Percentiles rank a stretch among this genome's conserved stretches.
phyloP scores from a whole-genome alignment of 164 flowering plant species.

The Nelumbo lutea region DNA sequence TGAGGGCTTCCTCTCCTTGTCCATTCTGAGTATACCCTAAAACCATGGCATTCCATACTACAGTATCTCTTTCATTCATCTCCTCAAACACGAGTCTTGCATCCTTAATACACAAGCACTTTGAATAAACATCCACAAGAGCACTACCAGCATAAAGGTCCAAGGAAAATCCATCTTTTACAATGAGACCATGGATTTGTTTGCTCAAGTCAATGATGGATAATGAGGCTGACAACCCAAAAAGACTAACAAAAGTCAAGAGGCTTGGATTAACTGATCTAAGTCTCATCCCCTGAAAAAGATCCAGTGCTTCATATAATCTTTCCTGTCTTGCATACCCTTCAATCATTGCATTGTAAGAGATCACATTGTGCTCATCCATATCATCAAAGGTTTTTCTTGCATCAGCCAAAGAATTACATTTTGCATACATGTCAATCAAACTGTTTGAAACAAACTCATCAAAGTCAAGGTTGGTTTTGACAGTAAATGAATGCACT shows the following conservation, averaged over 20 bases:
- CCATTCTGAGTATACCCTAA: constrained; percentile 51
- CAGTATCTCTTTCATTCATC: constrained; percentile 56
- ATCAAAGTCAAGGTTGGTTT: constrained; percentile 49
- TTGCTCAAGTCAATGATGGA: constrained; percentile 38
- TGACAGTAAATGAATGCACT: constrained; percentile 57
- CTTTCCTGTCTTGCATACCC: constrained; percentile 49
- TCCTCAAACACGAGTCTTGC: constrained; percentile 60
- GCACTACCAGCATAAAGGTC: constrained; percentile 59
- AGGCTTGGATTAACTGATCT: constrained; percentile 34
- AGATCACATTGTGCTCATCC: constrained; percentile 34
- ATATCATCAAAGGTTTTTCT: constrained; percentile 41
- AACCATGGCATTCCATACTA: constrained; percentile 77
- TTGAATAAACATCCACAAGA: constrained; percentile 68
- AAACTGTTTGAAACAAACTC: constrained; percentile 57
- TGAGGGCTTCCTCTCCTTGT: constrained; percentile 55
- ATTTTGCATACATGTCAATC: constrained; percentile 73
- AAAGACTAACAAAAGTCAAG: constrained; percentile 68
- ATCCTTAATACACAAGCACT: constrained; percentile 43
- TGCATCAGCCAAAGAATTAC: constrained; percentile 46
- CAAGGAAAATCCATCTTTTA: constrained; percentile 47
- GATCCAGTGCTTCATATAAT: constrained; percentile 40
- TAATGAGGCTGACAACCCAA: constrained; percentile 50
- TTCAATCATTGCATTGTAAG: constrained; percentile 77
- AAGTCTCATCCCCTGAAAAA: constrained; percentile 56
- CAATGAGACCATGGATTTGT: constrained; percentile 57